Evolutionary conservation across 2,329 filamentous ascomycete genomes (phyloP), one percentile per base, ranked within the genome.

Genomic region (Phoma herbarum): DNA sequence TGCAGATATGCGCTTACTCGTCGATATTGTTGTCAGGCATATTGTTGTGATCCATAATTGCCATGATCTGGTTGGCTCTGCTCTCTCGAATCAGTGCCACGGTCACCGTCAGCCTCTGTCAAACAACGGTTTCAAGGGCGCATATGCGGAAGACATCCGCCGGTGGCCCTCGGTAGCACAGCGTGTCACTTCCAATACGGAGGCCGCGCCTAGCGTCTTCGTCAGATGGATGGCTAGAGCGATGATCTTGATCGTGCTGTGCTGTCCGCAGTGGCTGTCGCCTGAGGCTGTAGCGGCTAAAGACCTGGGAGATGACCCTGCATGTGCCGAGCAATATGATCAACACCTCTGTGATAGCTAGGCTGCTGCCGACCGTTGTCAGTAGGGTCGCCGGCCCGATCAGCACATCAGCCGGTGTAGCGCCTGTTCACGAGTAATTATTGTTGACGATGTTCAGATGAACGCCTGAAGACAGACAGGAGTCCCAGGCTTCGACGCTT

Each of bases 281-380:
- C 33, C 45, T 59, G 59, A 58, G 61, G 66, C 59, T 62, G 66
- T 44, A 60, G 64, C 66, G 63, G 68, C 61, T 58, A 75, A 75
- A 75, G 64, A 62, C 26, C 45, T 57, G 64, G 60, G 63, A 67
- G 65, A 71, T 62, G 56, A 64, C 55, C 57, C 48, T 67, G 63
- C 66, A 65, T 63, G 60, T 59, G 61, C 64, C 65, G 60, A 66
- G 63, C 53, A 62, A 70, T 63, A 51, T 48, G 56, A 68, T 70
- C 67, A 70, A 60, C 61, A 56, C 18, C 47, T 59, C 52, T 57
- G 29, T 53, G 53, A 60, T 57, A 53, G 48, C 44, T 22, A 35
- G 29, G 7, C 7, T 41, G 43, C 20, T 31, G 29, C 26, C 42
- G 50, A 47, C 47, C 47, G 60, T 59, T 56, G 49, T 42, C 35